Evolutionary conservation across 129 eudicot species (phyloP).

Genomic region (Kitagawia praeruptora): DNA sequence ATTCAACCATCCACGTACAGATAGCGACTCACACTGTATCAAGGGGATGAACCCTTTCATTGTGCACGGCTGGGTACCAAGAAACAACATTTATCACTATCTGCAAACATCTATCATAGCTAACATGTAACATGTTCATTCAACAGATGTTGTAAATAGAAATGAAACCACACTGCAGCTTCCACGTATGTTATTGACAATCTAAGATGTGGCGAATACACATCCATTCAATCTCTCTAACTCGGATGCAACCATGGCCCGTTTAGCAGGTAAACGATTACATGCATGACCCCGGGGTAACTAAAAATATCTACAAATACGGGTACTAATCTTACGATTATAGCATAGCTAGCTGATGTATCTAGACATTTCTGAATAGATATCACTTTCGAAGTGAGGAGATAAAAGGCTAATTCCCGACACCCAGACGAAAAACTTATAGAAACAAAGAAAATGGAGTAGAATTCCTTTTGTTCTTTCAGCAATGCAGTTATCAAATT

Average conservation of each 20-base stretch:
- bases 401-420: not conserved
- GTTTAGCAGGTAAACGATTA: not conserved
- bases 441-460: not conserved
- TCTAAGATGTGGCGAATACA: not conserved
- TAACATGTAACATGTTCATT: constrained; percentile 6
- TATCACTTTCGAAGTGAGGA: not conserved
- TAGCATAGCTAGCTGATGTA: not conserved
- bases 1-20: constrained; percentile 8
- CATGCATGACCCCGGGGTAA: not conserved
- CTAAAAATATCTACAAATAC: not conserved
- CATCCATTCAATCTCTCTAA: not conserved
- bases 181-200: not conserved
- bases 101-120: constrained; percentile 9
- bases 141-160: not conserved
- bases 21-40: not conserved
- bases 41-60: constrained; percentile 15
- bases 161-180: not conserved
- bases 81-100: constrained; percentile 9
- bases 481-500: not conserved
- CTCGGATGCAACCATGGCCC: not conserved
- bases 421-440: not conserved
- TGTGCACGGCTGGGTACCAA: constrained; percentile 14
- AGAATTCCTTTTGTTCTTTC: not conserved
- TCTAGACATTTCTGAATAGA: not conserved
- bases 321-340: not conserved